Percentiles rank a stretch among this genome's conserved stretches.
Conservation (phyloP, 805 yeast genomes). For the Saturnispora silvae region DNA sequence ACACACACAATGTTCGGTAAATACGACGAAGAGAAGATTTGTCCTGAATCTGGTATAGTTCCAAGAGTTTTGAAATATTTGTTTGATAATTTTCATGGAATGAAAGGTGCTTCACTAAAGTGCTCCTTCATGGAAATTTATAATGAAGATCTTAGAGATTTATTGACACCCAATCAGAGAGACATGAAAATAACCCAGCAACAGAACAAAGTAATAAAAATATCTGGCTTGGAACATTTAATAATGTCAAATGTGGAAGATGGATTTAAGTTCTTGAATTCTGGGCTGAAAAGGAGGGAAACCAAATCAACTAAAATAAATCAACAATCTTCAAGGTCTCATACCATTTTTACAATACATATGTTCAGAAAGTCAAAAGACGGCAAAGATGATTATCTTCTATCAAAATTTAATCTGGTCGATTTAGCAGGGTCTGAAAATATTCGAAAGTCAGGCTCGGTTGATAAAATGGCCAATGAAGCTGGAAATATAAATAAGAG, state of each 20-base stretch:
- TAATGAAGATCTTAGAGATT: conserved; percentile 33
- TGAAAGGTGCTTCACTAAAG: conserved; percentile 34
- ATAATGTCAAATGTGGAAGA: conserved; percentile 42
- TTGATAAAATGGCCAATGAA: conserved; percentile 77
- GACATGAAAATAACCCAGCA: conserved; percentile 32
- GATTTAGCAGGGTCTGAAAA: conserved; percentile 96
- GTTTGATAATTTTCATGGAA: conserved; percentile 27
- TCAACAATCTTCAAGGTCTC: conserved; percentile 65
- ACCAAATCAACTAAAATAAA: conserved; percentile 69
- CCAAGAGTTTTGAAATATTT: conserved; percentile 41
- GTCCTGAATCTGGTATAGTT: conserved; percentile 33
- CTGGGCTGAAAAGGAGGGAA: conserved; percentile 49
- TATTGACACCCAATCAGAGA: conserved; percentile 28
- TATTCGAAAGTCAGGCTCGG: conserved; percentile 78
- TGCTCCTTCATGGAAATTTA: conserved; percentile 47
- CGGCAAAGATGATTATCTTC: conserved; percentile 19
- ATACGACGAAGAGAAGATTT: neutral
- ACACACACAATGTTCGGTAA: conserved; percentile 51
- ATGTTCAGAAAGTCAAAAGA: conserved; percentile 34
- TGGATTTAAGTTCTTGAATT: conserved; percentile 44
- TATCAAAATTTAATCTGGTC: conserved; percentile 44
- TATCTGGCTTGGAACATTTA: conserved; percentile 58
- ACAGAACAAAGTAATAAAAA: conserved; percentile 29
- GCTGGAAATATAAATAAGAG: conserved; percentile 92
- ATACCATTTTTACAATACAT: conserved; percentile 60